These are phyloP conservation scores for Taphrina flavorubra DNA, from an alignment of 1,139 yeast species.

Conservation along the genomic window DNA sequence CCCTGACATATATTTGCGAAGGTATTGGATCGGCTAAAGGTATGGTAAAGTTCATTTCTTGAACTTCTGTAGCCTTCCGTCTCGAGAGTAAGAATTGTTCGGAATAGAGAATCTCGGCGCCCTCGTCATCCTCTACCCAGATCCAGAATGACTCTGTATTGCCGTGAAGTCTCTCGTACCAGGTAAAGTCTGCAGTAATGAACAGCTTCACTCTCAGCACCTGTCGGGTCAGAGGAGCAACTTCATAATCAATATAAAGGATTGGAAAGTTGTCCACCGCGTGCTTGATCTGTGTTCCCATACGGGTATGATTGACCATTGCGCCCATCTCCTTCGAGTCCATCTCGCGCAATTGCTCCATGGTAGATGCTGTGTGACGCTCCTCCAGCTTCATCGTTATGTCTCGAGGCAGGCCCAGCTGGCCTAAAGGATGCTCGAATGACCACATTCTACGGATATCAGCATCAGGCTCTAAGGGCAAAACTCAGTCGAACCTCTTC, in stretches of 20 bases:
- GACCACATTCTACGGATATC: constrained; percentile 64
- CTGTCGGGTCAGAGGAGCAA: constrained; percentile 86
- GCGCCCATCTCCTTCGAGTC: constrained; percentile 82
- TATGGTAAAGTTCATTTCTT: constrained; percentile 87
- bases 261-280: constrained; percentile 76
- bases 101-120: constrained; percentile 72
- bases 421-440: constrained; percentile 86
- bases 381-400: constrained; percentile 67
- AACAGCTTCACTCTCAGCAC: constrained; percentile 81
- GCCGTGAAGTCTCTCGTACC: constrained; percentile 86
- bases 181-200: constrained; percentile 74
- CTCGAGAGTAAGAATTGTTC: constrained; percentile 75
- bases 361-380: constrained; percentile 60
- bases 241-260: constrained; percentile 72
- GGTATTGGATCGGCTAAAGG: constrained; percentile 90
- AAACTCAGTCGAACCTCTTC: constrained; percentile 54
- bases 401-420: constrained; percentile 77
- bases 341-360: constrained; percentile 77
- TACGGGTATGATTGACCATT: constrained; percentile 75
- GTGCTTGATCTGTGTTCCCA: constrained; percentile 69
- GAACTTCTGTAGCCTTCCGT: constrained; percentile 62
- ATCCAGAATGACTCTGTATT: constrained; percentile 89
- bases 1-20: constrained; percentile 79
- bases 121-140: constrained; percentile 79
- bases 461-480: constrained; percentile 3